Evolutionary conservation across 495 filamentous ascomycete species (phyloP).

Genomic region (Evernia prunastri): DNA sequence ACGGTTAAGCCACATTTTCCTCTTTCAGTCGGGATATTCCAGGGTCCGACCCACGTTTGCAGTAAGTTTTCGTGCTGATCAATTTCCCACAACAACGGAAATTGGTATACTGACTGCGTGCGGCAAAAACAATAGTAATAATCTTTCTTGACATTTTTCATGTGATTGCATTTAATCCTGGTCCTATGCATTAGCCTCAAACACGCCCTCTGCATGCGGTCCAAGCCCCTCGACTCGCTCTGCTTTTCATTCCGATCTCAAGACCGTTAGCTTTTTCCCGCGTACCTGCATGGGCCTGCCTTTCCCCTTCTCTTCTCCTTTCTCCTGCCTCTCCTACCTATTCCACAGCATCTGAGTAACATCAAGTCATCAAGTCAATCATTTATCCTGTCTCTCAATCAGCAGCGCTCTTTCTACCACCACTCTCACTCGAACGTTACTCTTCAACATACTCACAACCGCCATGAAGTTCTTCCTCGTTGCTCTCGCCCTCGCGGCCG

Average conservation of each 20-base stretch:
- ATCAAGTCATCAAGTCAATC: neutral
- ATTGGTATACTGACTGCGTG: neutral
- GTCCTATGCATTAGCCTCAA: conserved; percentile 6
- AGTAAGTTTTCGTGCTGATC: neutral
- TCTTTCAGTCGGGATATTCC: neutral
- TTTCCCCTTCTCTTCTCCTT: conserved; percentile 1
- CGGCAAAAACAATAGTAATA: neutral
- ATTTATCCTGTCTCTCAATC: conserved; percentile 5
- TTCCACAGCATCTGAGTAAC: conserved; percentile 2
- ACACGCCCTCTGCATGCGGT: neutral
- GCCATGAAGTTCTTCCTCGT: conserved; percentile 23
- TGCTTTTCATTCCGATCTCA: conserved; percentile 13
- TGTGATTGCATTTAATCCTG: too few species aligned
- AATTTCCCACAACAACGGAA: neutral
- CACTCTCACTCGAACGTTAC: neutral
- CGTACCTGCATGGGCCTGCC: conserved; percentile 12
- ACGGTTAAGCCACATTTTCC: neutral
- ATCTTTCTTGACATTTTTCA: too few species aligned
- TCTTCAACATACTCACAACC: neutral
- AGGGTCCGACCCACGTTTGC: neutral
- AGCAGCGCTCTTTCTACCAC: conserved; percentile 13
- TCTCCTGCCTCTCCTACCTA: neutral
- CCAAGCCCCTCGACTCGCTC: neutral
- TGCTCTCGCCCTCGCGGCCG: conserved; percentile 19
- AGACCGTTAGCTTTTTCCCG: neutral